phyloP scores from a whole-genome alignment of 202 grass and related monocot species.

The Dendrocalamus latiflorus region DNA sequence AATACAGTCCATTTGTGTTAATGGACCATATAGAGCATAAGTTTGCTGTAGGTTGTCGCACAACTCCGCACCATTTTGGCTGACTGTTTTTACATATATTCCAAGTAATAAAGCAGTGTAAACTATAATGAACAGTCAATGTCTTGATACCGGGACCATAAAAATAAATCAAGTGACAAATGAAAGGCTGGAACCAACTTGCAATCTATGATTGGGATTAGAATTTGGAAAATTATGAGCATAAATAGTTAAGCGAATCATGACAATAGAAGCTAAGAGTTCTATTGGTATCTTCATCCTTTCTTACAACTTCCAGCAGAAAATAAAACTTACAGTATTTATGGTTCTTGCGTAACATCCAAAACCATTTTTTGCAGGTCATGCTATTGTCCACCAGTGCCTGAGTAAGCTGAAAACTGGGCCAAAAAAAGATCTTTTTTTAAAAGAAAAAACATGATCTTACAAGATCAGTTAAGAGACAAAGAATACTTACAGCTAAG shows the following conservation, averaged over 20 bases:
- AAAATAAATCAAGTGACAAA: no score
- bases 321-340: constrained; percentile 54
- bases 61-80: background rate
- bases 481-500: background rate
- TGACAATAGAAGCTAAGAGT: no score
- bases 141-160: no score
- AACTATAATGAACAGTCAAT: no score
- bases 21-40: background rate
- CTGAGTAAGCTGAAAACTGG: constrained; percentile 46
- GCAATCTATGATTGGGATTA: no score
- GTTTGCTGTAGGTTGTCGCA: background rate
- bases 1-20: background rate
- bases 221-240: no score
- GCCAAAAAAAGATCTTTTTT: background rate
- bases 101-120: no score
- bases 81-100: no score
- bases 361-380: constrained; percentile 43
- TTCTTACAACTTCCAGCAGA: no score
- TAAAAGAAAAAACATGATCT: background rate
- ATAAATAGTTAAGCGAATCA: no score
- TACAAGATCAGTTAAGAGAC: constrained; percentile 5
- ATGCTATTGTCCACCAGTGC: constrained; percentile 30
- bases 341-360: constrained; percentile 55
- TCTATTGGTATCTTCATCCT: no score
- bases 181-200: no score